These are phyloP conservation scores for Fusarium sp. DNA, from an alignment of 2,329 filamentous ascomycete species.

Conservation along the genomic window DNA sequence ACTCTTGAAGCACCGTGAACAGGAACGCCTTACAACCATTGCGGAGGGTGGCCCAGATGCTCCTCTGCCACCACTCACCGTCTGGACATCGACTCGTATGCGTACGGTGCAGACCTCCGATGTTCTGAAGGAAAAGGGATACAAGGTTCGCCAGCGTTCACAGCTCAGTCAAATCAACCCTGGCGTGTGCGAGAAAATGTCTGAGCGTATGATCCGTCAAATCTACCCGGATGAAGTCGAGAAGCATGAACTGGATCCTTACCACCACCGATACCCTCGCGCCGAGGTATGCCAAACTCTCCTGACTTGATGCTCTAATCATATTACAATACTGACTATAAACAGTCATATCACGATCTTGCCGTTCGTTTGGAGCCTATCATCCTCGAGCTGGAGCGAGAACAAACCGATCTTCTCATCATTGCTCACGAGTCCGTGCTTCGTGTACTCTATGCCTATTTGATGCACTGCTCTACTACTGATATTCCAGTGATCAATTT, in stretches of 20 bases:
- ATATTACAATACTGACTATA: slow-evolving; percentile 6
- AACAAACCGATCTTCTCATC: slow-evolving; percentile 97
- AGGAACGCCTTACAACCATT: slow-evolving; percentile 78
- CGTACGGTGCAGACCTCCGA: slow-evolving; percentile 92
- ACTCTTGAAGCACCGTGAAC: slow-evolving; percentile 83
- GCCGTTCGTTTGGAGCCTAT: slow-evolving; percentile 98
- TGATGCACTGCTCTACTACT: slow-evolving; percentile 97
- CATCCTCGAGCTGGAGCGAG: slow-evolving; percentile 94
- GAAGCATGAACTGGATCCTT: slow-evolving; percentile 94
- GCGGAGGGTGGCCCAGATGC: slow-evolving; percentile 74
- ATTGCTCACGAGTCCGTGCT: slow-evolving; percentile 99
- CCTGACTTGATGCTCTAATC: background rate
- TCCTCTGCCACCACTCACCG: slow-evolving; percentile 81
- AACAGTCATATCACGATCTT: slow-evolving; percentile 94
- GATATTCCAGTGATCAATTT: slow-evolving; percentile 95
- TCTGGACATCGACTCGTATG: slow-evolving; percentile 95
- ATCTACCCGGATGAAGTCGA: slow-evolving; percentile 90
- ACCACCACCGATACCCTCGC: slow-evolving; percentile 94
- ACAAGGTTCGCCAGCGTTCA: slow-evolving; percentile 88
- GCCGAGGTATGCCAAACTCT: slow-evolving; percentile 74
- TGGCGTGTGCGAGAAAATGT: slow-evolving; percentile 93
- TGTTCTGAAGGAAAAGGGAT: slow-evolving; percentile 81
- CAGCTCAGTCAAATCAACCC: slow-evolving; percentile 99
- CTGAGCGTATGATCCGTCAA: slow-evolving; percentile 81
- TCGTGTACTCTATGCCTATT: slow-evolving; percentile 93